Base-by-base conservation (phyloP, 2,329 filamentous ascomycete genomes). In the Exophiala lecanii-corni region DNA sequence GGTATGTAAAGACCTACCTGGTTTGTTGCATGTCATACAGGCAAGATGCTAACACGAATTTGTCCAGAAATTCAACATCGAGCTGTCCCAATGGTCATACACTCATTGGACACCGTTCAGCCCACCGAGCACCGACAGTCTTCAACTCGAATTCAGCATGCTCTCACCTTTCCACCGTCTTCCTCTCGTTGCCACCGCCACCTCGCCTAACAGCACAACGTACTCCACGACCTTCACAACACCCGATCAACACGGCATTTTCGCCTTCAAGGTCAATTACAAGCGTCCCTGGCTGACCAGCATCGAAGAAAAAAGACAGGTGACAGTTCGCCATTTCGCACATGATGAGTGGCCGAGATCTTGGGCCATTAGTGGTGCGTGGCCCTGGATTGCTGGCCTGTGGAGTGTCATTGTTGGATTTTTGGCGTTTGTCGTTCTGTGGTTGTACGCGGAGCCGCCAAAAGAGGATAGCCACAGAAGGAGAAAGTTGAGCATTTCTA, bases 71-170 rank as follows among this genome's bases (percentile, higher is more conserved):
- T 96, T 89, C 72, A 78, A 76, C 59, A 91, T 97, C 62, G 89
- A 91, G 53, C 60, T 98, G 41, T 95, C 89, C 18, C 89, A 96
- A 66, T 95, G 88, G 65, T 68, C 69, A 37, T 81, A 80, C 70
- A 79, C 86, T 63, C 77, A 81, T 60, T 94, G 82, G 72, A 68
- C 72, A 4, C 85, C 89, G 34, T 96, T 89, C 68, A 72, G 71
- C 30, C 72, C 85, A 15, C 81, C 87, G 16, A 61, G 74, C 6
- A 73, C 69, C 50, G 92, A 98, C 62, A 75, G 73, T 19, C 62
- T 98, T 23, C 92, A 98, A 67, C 86, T 98, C 50, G 92, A 98
- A 67, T 96, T 97, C 74, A 89, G 82, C 71, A 98, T 97, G 92
- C 84, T 98, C 35, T 96, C 91, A 1, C 91, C 92, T 43, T 97